Evolutionary conservation across 2,329 filamentous ascomycete species (phyloP), one percentile per base, ranked within the genome.

Genomic region (Cyphellophora attinorum): DNA sequence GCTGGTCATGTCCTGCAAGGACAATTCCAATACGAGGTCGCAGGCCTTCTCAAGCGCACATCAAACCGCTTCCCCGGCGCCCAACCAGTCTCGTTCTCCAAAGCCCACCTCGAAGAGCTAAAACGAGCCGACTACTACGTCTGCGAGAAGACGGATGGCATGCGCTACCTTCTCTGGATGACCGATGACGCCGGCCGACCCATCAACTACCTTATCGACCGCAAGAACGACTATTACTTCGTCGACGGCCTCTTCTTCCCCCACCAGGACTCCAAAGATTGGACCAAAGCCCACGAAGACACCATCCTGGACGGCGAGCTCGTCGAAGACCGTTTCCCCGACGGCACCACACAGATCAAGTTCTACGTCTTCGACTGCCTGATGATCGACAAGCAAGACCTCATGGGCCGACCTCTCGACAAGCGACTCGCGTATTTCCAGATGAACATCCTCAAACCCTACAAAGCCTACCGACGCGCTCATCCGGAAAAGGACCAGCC

Each of bases 61-160:
- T 25, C 31, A 5, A 21, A 18, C 15, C 36, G 31, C 45, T 98
- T 98, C 49, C 88, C 91, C 1, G 91, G 77, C 51, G 89, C 91
- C 33, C 91, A 98, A 59, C 91, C 91, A 11, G 88, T 98, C 45
- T 93, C 85, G 53, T 98, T 98, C 56, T 71, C 83, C 35, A 71
- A 81, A 38, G 70, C 75, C 49, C 91, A 98, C 58, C 61, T 96
- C 6, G 65, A 77, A n/a, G 86, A 93, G 62, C 72, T 98, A 21
- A 76, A 80, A 42, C 70, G 71, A 39, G 70, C 82, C 53, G 91
- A 96, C 60, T 98, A 96, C 65, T 98, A 88, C 56, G 82, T 98
- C 45, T 95, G 89, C 67, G 91, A 98, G 62, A 98, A 98, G 65
- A 94, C 89, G 1, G 91, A 98, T 55, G 91, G 91, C 35, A 85